A percentile compares a stretch with the other conserved stretches of the same genome.
Conservation (phyloP, 1,284 basidiomycete species). For the Melampsora americana region DNA sequence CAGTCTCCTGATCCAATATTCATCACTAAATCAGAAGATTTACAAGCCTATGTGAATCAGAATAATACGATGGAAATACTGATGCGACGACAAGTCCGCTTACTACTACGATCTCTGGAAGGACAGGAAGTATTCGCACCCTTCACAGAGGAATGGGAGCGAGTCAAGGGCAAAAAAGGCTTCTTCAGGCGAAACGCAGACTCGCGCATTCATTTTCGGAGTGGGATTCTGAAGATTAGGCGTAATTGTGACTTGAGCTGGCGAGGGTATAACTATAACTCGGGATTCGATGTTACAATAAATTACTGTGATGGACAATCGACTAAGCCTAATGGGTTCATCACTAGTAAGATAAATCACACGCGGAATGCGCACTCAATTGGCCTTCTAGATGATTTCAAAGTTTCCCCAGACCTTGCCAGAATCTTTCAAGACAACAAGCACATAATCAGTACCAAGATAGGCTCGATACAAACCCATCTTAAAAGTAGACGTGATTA, state of each 20-base stretch:
- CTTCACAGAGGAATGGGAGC: constrained; percentile 63
- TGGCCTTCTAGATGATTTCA: constrained; percentile 68
- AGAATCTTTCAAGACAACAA: constrained; percentile 67
- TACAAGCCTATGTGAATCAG: constrained; percentile 66
- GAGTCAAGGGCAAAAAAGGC: constrained; percentile 49
- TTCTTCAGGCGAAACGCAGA: constrained; percentile 51
- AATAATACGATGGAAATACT: constrained; percentile 62
- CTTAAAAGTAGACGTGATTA: constrained; percentile 63
- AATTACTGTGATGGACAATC: constrained; percentile 58
- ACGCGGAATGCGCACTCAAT: constrained; percentile 61
- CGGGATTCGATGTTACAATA: constrained; percentile 68
- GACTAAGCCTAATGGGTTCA: constrained; percentile 49
- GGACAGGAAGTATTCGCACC: constrained; percentile 66
- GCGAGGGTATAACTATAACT: constrained; percentile 63
- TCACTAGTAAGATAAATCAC: constrained; percentile 56
- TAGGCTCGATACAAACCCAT: constrained; percentile 59
- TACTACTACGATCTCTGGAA: constrained; percentile 68
- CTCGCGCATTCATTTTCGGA: constrained; percentile 58
- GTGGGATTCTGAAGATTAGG: constrained; percentile 62
- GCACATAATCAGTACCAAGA: constrained; percentile 58
- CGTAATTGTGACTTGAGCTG: constrained; percentile 63
- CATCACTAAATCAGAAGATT: constrained; percentile 60
- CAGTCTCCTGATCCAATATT: constrained; percentile 60
- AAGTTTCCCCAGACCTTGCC: constrained; percentile 64
- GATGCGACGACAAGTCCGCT: constrained; percentile 63